Evolutionary conservation across 2,329 filamentous ascomycete genomes (phyloP).

Genomic region (Coniochaeta prunicola): DNA sequence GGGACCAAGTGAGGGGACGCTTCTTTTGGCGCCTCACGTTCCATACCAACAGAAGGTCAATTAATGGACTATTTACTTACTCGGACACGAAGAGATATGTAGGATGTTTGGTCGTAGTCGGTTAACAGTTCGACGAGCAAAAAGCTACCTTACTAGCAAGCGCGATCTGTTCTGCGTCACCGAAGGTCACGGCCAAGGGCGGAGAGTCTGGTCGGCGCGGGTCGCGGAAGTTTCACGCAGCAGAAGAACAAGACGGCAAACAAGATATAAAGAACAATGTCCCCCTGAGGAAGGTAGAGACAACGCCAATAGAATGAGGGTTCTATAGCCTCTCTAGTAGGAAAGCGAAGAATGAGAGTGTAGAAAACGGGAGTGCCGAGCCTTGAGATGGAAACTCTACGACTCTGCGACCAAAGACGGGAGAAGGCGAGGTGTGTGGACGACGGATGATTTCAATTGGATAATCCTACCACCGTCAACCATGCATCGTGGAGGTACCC

Average conservation of each 20-base stretch:
- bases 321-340: too few species aligned
- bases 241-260: not conserved
- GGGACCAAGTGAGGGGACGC: not conserved
- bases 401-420: not conserved
- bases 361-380: not conserved
- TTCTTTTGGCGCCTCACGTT: not conserved
- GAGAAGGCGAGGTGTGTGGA: not conserved
- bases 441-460: not conserved
- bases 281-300: not conserved
- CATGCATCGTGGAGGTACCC: not conserved
- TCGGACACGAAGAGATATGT: not conserved
- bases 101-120: not conserved
- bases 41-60: not conserved
- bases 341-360: not conserved
- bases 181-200: not conserved
- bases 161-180: not conserved
- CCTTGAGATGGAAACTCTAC: not conserved
- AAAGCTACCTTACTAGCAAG: not conserved
- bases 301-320: too few species aligned
- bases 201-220: not conserved
- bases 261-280: not conserved
- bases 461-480: not conserved
- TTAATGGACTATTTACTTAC: not conserved
- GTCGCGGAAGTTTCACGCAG: not conserved
- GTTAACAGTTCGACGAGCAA: not conserved